These are phyloP conservation scores for Fusarium scirpi DNA, from an alignment of 2,329 filamentous ascomycete genomes.

Conservation along the genomic window DNA sequence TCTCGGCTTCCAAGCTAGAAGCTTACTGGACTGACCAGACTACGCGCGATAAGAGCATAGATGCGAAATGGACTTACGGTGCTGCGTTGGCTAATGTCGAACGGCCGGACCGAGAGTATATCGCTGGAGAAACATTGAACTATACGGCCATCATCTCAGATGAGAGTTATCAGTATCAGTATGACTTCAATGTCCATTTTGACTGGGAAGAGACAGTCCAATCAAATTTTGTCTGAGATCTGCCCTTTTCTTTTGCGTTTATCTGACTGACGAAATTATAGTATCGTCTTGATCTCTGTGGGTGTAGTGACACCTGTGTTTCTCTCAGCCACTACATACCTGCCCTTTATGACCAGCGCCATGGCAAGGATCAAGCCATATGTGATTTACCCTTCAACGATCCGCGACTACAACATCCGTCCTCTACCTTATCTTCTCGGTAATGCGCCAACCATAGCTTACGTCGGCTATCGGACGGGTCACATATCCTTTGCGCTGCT, in stretches of 20 bases:
- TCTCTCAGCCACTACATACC: not conserved
- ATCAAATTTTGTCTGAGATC: not conserved
- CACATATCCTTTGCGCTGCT: not conserved
- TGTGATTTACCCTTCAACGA: not conserved
- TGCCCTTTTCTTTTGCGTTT: rapidly evolving
- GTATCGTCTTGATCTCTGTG: not conserved
- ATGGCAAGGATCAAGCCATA: not conserved
- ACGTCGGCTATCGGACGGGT: not conserved
- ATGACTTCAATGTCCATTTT: not conserved
- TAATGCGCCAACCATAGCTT: not conserved
- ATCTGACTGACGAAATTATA: not conserved
- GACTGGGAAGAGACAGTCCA: not conserved
- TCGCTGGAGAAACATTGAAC: not conserved
- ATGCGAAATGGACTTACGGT: not conserved
- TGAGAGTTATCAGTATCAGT: not conserved
- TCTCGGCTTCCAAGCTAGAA: not conserved
- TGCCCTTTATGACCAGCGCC: not conserved
- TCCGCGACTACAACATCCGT: not conserved
- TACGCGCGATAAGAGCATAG: not conserved
- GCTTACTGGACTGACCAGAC: not conserved
- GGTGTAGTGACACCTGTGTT: not conserved
- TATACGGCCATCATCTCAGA: not conserved
- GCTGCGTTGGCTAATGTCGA: not conserved
- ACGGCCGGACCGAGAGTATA: rapidly evolving
- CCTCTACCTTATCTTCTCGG: not conserved